Conservation (phyloP, 768 basidiomycete genomes). For the Hericium coralloides region DNA sequence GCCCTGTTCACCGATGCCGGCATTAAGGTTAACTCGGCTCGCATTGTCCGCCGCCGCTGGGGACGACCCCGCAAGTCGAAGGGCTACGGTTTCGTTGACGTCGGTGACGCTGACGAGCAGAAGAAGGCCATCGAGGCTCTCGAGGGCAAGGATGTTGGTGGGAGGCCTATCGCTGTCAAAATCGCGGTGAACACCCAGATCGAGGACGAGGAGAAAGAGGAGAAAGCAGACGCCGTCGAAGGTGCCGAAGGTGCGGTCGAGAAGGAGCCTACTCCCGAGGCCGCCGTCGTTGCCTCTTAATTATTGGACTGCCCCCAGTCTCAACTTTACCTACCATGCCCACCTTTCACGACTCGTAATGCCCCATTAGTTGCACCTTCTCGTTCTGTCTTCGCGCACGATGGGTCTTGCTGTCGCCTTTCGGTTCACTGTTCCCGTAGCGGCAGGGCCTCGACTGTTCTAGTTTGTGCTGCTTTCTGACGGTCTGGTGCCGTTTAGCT, state of each 20-base stretch:
- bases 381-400: background rate
- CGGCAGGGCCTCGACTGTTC: conserved; percentile 15
- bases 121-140: conserved; percentile 81
- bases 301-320: background rate
- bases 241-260: conserved; percentile 8
- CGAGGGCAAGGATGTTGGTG: conserved; percentile 82
- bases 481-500: conserved; percentile 41
- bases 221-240: background rate
- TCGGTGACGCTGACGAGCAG: conserved; percentile 83
- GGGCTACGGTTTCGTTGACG: conserved; percentile 97
- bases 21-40: conserved; percentile 75
- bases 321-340: background rate
- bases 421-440: conserved; percentile 17
- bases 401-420: conserved; percentile 12
- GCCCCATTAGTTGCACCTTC: conserved; percentile 10
- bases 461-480: conserved; percentile 15
- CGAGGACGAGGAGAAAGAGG: conserved; percentile 26
- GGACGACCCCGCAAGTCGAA: conserved; percentile 84
- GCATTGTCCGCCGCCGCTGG: conserved; percentile 81
- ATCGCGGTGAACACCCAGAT: conserved; percentile 82
- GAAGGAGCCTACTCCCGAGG: conserved; percentile 10
- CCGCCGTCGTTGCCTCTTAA: conserved; percentile 11
- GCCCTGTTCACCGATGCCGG: conserved; percentile 82
- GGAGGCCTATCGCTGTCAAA: conserved; percentile 86
- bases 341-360: conserved; percentile 10